Base-by-base conservation (phyloP, 805 yeast genomes). In the Candida nonsorbophila region DNA sequence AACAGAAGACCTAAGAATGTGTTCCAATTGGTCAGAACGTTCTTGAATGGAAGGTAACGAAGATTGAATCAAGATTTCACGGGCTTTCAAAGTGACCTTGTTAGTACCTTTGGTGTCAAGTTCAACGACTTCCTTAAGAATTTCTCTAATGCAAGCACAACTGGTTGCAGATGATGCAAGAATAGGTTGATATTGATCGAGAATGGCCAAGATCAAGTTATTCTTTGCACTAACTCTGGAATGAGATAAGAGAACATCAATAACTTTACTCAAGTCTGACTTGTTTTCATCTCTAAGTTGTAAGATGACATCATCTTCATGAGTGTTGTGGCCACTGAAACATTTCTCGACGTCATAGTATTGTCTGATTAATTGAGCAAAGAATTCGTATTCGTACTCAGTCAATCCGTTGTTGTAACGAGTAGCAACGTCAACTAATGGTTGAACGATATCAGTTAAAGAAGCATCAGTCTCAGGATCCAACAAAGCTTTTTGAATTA, bases 21-120 rank as follows among this genome's bases (percentile, higher is more conserved):
- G 97, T 66, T 94, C 97, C 52, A 92, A 74, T 67, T 94, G 98
- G 57, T 90, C 97, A 18, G 95, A 81, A 67, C 97, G 79, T 63
- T 92, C 99, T 58, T 84, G 79, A 40, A 87, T 80, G 3, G 97
- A 87, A 21, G 99, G 99, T 62, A 92, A 71, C 17, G 97, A 86
- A 56, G 97, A 92, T 69, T 88, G 95, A 49, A 92, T 92, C 49
- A 92, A 74, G 36, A 94, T 83, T 63, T 94, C 99, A 55, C 97
- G 79, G 2, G 97, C 97, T 59, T 85, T 87, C 51, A 92, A 69
- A 16, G 95, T 85, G 28, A 90, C 97, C 68, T 88, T 90, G 16
- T 95, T 90, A 20, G 95, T 78, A 6, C 85, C 76, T 53, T 96
- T 81, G 15, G 92, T 74, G 47, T 90, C 97, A 41, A 92, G 72